phyloP scores from a whole-genome alignment of 2,329 filamentous ascomycete species.

The Biscogniauxia mediterranea region DNA sequence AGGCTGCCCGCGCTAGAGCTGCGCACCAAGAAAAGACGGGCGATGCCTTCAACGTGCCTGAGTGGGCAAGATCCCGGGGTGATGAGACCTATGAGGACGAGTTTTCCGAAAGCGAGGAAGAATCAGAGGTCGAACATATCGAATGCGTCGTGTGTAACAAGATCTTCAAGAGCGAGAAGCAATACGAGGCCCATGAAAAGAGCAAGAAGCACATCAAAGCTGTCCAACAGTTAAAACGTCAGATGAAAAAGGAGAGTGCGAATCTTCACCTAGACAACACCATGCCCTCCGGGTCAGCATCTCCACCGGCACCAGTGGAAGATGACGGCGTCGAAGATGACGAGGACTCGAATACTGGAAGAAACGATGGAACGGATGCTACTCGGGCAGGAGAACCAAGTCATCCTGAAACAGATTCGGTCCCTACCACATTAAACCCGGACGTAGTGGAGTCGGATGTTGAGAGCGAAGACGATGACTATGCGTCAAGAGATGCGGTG shows the following conservation, averaged over 20 bases:
- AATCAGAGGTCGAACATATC: constrained; percentile 57
- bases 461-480: constrained; percentile 40
- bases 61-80: constrained; percentile 69
- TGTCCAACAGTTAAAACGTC: constrained; percentile 71
- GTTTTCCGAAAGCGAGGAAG: constrained; percentile 61
- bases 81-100: constrained; percentile 45
- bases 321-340: constrained; percentile 5
- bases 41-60: constrained; percentile 61
- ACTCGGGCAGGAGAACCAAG: constrained; percentile 5
- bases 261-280: constrained; percentile 50
- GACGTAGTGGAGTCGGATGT: constrained; percentile 12
- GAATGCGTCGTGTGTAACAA: constrained; percentile 78
- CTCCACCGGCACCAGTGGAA: constrained; percentile 5
- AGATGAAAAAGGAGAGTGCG: constrained; percentile 80
- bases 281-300: neutral
- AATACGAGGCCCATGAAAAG: constrained; percentile 87
- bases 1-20: constrained; percentile 79
- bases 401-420: constrained; percentile 7
- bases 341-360: neutral
- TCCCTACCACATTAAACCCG: constrained; percentile 7
- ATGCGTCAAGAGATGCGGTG: constrained; percentile 45
- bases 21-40: constrained; percentile 74
- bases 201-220: constrained; percentile 96
- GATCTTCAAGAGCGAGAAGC: constrained; percentile 85
- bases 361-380: constrained; percentile 1